Conservation (phyloP, 2,329 filamentous ascomycete species). For the Paramyrothecium sp. region DNA sequence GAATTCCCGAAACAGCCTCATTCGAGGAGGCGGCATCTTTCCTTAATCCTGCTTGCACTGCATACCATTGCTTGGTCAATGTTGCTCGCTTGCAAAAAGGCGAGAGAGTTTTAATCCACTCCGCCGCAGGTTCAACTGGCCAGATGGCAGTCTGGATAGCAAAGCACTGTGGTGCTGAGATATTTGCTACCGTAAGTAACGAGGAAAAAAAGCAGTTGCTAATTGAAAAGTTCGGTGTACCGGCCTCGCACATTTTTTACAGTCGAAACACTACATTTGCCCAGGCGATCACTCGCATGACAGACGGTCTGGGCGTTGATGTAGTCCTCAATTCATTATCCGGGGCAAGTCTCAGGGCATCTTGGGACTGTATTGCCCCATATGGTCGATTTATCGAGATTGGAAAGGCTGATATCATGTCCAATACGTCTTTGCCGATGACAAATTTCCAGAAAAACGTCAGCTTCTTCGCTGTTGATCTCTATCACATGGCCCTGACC, state of each 20-base stretch:
- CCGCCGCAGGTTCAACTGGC: conserved; percentile 27
- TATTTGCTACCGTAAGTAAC: conserved; percentile 16
- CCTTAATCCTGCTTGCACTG: conserved; percentile 29
- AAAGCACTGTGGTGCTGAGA: conserved; percentile 19
- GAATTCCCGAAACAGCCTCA: conserved; percentile 31
- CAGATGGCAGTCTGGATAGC: conserved; percentile 26
- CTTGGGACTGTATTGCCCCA: conserved; percentile 31
- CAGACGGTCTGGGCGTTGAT: conserved; percentile 27
- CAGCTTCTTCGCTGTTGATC: conserved; percentile 13
- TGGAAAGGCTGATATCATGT: conserved; percentile 25
- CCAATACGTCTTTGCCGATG: conserved; percentile 9
- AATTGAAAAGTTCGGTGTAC: conserved; percentile 20
- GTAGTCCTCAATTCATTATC: conserved; percentile 30
- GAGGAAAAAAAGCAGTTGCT: conserved; percentile 15
- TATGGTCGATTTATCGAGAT: conserved; percentile 34
- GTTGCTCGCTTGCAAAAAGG: conserved; percentile 26
- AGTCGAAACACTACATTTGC: conserved; percentile 23
- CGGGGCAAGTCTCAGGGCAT: conserved; percentile 24
- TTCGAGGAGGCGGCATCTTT: conserved; percentile 31
- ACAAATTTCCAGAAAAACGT: conserved; percentile 13
- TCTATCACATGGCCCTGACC: conserved; percentile 6
- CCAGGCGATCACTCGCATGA: conserved; percentile 19
- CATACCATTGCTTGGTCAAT: conserved; percentile 14
- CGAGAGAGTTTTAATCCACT: conserved; percentile 31
- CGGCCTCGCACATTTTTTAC: conserved; percentile 27